A percentile compares a stretch with the other conserved stretches of the same genome.
phyloP scores from a whole-genome alignment of 2,329 filamentous ascomycete genomes.

The Dactylellina parvicollis region DNA sequence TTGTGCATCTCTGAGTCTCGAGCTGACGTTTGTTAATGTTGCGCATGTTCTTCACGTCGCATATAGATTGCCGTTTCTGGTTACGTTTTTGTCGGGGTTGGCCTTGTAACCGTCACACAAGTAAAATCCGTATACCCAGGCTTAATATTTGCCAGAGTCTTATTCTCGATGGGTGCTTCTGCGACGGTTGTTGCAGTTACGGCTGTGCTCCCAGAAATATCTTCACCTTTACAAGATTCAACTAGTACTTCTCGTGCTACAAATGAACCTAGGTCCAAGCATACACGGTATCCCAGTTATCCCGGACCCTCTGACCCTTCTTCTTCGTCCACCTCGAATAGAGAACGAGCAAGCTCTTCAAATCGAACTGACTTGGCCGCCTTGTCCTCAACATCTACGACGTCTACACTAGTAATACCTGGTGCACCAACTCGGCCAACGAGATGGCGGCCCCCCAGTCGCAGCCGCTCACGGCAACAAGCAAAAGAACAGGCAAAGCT shows the following conservation, averaged over 20 bases:
- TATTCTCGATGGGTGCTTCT: conserved; percentile 92
- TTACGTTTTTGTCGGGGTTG: conserved; percentile 81
- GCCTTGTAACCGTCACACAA: conserved; percentile 83
- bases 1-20: neutral
- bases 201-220: conserved; percentile 82
- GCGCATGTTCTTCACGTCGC: conserved; percentile 45
- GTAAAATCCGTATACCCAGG: conserved; percentile 88
- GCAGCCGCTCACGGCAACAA: conserved; percentile 42
- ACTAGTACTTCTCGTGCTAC: neutral
- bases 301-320: conserved; percentile 29
- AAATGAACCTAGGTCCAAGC: conserved; percentile 15
- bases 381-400: conserved; percentile 31
- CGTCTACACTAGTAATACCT: conserved; percentile 22
- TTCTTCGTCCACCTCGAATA: conserved; percentile 33
- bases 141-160: conserved; percentile 80
- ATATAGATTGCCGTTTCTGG: conserved; percentile 73
- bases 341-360: conserved; percentile 31
- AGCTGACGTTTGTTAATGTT: conserved; percentile 8
- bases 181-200: conserved; percentile 74
- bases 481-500: conserved; percentile 50
- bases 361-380: conserved; percentile 21
- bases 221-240: conserved; percentile 57
- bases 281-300: conserved; percentile 19
- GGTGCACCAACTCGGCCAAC: conserved; percentile 8
- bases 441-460: conserved; percentile 41